phyloP scores from a whole-genome alignment of 2,329 filamentous ascomycete genomes.

The Hypoxylon sp. region DNA sequence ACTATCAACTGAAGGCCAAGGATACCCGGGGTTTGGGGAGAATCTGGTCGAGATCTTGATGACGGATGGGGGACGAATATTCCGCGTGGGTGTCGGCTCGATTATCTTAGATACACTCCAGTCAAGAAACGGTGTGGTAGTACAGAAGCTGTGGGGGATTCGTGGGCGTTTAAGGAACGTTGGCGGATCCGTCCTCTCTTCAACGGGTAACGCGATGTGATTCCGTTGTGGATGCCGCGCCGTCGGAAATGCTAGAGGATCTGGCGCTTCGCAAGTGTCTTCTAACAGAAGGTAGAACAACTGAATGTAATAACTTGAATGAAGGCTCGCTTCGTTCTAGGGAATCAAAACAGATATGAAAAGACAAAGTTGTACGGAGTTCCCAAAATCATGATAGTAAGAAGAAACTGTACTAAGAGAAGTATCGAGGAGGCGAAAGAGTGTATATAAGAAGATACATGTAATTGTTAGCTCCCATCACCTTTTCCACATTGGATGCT shows the following conservation, averaged over 20 bases:
- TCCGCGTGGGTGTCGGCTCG: constrained; percentile 32
- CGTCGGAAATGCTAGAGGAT: constrained; percentile 25
- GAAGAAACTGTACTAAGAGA: constrained; percentile 43
- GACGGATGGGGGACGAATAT: constrained; percentile 34
- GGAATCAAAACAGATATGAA: constrained; percentile 28
- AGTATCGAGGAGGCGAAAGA: constrained; percentile 43
- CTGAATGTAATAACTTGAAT: constrained; percentile 12
- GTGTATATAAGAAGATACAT: constrained; percentile 49
- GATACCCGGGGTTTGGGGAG: constrained; percentile 26
- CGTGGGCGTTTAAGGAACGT: constrained; percentile 39
- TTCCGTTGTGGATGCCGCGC: constrained; percentile 22
- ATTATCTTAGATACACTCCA: constrained; percentile 25
- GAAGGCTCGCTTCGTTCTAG: constrained; percentile 19
- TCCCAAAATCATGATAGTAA: constrained; percentile 26
- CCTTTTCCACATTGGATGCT: constrained; percentile 41
- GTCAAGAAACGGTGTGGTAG: constrained; percentile 40
- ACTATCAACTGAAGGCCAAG: constrained; percentile 26
- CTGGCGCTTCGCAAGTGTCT: constrained; percentile 7
- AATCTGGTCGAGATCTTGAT: constrained; percentile 29
- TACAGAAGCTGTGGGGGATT: constrained; percentile 36
- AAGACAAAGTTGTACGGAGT: constrained; percentile 24
- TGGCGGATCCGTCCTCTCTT: constrained; percentile 37
- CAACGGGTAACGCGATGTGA: constrained; percentile 34
- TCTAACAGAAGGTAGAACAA: constrained; percentile 8
- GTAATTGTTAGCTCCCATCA: constrained; percentile 43